Base-by-base conservation (phyloP, 1,284 basidiomycete genomes). In the Cystobasidium slooffiae region DNA sequence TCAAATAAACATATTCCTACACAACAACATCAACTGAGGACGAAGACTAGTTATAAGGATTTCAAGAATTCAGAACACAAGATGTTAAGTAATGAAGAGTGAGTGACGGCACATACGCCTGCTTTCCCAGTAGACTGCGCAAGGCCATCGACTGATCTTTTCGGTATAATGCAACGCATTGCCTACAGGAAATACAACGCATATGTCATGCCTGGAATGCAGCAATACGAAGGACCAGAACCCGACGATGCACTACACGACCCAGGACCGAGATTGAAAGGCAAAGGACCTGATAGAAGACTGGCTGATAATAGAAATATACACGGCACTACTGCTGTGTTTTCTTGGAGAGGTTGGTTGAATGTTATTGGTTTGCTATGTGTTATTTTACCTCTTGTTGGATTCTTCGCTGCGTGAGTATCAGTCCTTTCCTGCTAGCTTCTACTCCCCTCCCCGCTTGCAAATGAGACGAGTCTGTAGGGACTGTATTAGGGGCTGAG, bases 371-470 rank as follows among this genome's bases (percentile, higher is more conserved):
- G 77, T 46, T 61, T 80, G 43, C 67, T 80, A 41, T 72, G 78
- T 43, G 68, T 80, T 14, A 61, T 80, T 39, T 77, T 77, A 1
- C 76, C 78, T 37, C 74, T 80, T 18, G 69, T 80, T 22, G 79
- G 76, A 3, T 53, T 80, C 6, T 80, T 80, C 37, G 78, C 53
- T 69, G 44, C 43, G 55, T 67, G 43, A 63, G 59, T 58, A 24
- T 52, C 44, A 0, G 18, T 18, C 14, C 3, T 49, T 20, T 72
- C 65, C 4, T 18, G 39, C 22, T 31, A 14, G 20, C 22, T 12
- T 24, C 22, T 18, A 1, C 8, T 31, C 24, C 39, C 16, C 14
- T 4, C 24, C 24, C 47, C n/a, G 55, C 37, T 44, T 22, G 53
- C 5, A 31, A 31, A 31, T 5, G 5, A 31, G 31, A 31, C 1